Percentiles rank a stretch among this genome's conserved stretches.
Evolutionary conservation across 1,139 yeast species (phyloP).

Genomic region (Hyphopichia wangnamkhiaoensis): DNA sequence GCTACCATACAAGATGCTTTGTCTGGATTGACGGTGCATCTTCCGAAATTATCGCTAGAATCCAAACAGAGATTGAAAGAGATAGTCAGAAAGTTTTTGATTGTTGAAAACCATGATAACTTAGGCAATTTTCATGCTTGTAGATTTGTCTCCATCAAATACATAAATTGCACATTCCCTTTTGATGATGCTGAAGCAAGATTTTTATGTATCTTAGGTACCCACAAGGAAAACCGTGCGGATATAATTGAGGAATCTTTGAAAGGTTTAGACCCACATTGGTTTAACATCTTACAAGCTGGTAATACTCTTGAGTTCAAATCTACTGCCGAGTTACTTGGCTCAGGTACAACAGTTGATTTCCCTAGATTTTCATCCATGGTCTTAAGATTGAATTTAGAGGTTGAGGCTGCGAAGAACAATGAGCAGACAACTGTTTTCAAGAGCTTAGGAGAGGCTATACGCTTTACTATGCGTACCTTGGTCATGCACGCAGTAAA

Average conservation of each 20-base stretch:
- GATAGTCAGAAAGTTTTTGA: slow-evolving; percentile 42
- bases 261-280: slow-evolving; percentile 82
- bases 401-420: slow-evolving; percentile 20
- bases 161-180: slow-evolving; percentile 61
- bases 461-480: slow-evolving; percentile 52
- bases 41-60: slow-evolving; percentile 39
- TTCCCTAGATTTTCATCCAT: slow-evolving; percentile 47
- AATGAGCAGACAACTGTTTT: slow-evolving; percentile 23
- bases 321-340: slow-evolving; percentile 46
- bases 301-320: slow-evolving; percentile 42
- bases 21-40: slow-evolving; percentile 55
- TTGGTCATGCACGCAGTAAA: slow-evolving; percentile 65
- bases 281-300: slow-evolving; percentile 52
- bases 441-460: slow-evolving; percentile 38
- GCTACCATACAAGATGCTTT: slow-evolving; percentile 74
- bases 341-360: slow-evolving; percentile 29
- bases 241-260: slow-evolving; percentile 80
- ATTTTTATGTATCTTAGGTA: slow-evolving; percentile 65
- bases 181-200: slow-evolving; percentile 73
- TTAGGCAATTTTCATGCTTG: slow-evolving; percentile 36
- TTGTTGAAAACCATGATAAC: slow-evolving; percentile 17
- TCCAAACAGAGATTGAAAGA: slow-evolving; percentile 47
- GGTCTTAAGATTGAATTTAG: slow-evolving; percentile 27
- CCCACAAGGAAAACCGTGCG: slow-evolving; percentile 56
- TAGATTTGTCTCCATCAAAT: slow-evolving; percentile 68